Evolutionary conservation across 1,284 basidiomycete genomes (phyloP).

Genomic region (Sanghuangporus baumii): DNA sequence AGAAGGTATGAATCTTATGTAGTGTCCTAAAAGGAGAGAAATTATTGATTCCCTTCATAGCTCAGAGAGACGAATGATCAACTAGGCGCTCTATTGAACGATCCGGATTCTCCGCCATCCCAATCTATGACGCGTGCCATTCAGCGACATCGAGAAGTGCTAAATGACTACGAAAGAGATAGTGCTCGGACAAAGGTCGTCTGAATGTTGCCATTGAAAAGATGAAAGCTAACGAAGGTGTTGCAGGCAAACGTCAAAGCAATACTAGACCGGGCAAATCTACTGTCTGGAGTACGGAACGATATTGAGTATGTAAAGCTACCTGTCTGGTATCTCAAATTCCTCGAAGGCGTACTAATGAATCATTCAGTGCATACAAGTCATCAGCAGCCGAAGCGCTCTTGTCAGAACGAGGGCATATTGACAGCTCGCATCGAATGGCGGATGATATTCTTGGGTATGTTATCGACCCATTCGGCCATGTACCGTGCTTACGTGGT

Average conservation of each 20-base stretch:
- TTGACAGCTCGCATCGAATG: constrained; percentile 93
- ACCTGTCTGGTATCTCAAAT: neutral
- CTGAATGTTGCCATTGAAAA: neutral
- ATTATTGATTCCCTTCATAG: constrained; percentile 33
- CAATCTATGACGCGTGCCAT: constrained; percentile 85
- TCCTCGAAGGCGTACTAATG: neutral
- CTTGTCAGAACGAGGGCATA: constrained; percentile 80
- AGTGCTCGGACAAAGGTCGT: constrained; percentile 75
- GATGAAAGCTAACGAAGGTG: constrained; percentile 1
- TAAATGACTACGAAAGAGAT: constrained; percentile 85
- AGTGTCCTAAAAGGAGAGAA: neutral
- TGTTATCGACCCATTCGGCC: constrained; percentile 24
- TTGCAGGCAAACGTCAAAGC: constrained; percentile 72
- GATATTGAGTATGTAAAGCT: constrained; percentile 78
- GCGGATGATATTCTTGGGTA: constrained; percentile 90
- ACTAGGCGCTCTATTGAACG: constrained; percentile 60
- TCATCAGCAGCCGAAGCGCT: constrained; percentile 84
- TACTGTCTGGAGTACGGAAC: constrained; percentile 88
- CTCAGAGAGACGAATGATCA: constrained; percentile 80
- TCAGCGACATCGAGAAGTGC: constrained; percentile 86
- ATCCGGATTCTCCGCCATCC: constrained; percentile 71
- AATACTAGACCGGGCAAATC: constrained; percentile 80
- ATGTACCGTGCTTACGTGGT: constrained; percentile 9
- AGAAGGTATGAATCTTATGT: constrained; percentile 55
- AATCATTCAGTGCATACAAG: constrained; percentile 68